Percentiles rank a stretch among this genome's conserved stretches.
phyloP scores from a whole-genome alignment of 768 basidiomycete genomes.

The Rhodocollybia butyracea region DNA sequence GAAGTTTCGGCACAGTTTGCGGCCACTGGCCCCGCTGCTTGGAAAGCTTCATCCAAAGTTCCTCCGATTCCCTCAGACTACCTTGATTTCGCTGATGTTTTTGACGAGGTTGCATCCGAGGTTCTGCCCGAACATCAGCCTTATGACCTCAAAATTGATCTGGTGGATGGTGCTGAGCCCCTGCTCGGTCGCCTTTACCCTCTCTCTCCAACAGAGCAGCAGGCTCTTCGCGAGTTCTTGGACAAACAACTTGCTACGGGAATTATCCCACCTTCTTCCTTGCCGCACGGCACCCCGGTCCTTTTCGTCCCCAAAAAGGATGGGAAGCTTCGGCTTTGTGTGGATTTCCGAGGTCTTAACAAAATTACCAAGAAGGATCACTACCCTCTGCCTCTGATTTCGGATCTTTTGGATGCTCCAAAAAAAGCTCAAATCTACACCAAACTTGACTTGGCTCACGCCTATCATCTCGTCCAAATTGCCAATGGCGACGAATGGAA shows the following conservation, averaged over 20 bases:
- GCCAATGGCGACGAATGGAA: conserved; percentile 40
- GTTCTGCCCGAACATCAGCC: background rate
- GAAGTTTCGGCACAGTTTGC: too few species aligned
- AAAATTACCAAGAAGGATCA: conserved; percentile 30
- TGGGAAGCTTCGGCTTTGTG: conserved; percentile 18
- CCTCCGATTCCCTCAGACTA: background rate
- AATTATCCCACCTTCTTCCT: conserved; percentile 30
- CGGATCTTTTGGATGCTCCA: background rate
- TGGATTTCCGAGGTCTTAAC: conserved; percentile 25
- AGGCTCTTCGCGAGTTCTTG: conserved; percentile 31
- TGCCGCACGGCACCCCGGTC: conserved; percentile 27
- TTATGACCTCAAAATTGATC: background rate
- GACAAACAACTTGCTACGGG: conserved; percentile 33
- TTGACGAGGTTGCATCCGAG: background rate
- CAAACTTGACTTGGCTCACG: conserved; percentile 33
- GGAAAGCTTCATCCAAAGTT: background rate
- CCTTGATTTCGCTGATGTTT: background rate
- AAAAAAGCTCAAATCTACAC: conserved; percentile 21
- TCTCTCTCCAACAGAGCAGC: conserved; percentile 25
- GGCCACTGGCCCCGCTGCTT: too few species aligned
- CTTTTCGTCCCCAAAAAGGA: conserved; percentile 21
- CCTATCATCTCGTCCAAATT: conserved; percentile 35
- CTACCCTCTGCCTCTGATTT: conserved; percentile 28
- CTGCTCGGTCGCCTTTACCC: background rate
- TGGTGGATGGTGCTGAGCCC: background rate